Base-by-base conservation (phyloP, 192 early-diverging fungal species). In the Backusella morwellensis region DNA sequence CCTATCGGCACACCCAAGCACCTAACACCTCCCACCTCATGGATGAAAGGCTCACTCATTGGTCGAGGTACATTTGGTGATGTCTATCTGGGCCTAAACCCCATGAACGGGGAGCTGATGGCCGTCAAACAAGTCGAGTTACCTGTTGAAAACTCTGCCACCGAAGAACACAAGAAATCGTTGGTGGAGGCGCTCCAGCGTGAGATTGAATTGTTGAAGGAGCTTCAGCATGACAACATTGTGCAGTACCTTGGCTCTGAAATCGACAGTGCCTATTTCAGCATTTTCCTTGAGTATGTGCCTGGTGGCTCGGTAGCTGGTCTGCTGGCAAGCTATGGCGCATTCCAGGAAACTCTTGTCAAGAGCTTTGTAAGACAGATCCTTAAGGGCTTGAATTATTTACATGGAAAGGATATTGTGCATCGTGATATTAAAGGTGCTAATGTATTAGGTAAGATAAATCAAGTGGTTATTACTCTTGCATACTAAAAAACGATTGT, bases 401-500 rank as follows among this genome's bases (percentile, higher is more conserved):
- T 99, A 34, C 98, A 99, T 76, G 91, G 92, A 52, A 90, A 93
- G 70, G 91, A 92, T 69, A 99, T 99, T 75, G 97, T 99, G 79
- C 98, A 99, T 82, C 87, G 98, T 11, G 97, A 99, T 74, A 99
- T 99, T 76, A 99, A 99, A 82, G 96, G 96, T n/a, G 96, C 95
- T 72, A 99, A 97, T 75, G 91, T 94, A 77, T 74, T 95, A 54
- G 84, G 91, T 92, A 78, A 84, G 75, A 84, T 6, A 29, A 12
- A 54, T 8, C 0, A 44, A n/a, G 21, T n/a, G 32, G n/a, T 32
- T 11, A 23, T 23, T 23, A 23, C 7, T 35, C 66, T 72, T 5
- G 19, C 63, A 23, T 78, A 11, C 32, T 32, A 32, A 32, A 40
- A 40, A 40, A 40, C 7, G 1, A 40, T 17, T 44, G 71, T 88